Base-by-base conservation (phyloP, 371 early-diverging fungal genomes). In the Syncephalastrum contaminatum region DNA sequence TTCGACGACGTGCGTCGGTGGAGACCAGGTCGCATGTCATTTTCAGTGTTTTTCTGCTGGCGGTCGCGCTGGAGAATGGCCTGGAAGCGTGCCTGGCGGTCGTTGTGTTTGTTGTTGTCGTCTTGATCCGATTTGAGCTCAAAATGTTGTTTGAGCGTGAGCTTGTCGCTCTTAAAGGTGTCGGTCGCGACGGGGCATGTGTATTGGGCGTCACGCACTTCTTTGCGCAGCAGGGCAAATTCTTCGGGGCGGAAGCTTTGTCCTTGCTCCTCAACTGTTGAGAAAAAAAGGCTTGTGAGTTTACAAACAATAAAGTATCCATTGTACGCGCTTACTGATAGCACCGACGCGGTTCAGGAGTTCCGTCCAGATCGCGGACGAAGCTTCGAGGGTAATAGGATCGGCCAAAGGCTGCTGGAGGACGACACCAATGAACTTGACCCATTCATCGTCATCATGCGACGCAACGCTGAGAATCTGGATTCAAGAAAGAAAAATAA, bases 191-290 rank as follows among this genome's bases (percentile, higher is more conserved):
- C 58, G 4, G 58, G 43, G 39, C 43, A 53, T 0, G 53, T 27
- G 21, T 47, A 50, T 13, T 48, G 60, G 2, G 54, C 50, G 19
- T 58, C 58, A n/a, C 27, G 30, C 21, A 43, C 30, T 55, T 47
- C 48, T 13, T n/a, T 14, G n/a, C 16, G 39, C 46, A 58, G 19
- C 27, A 58, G 18, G 15, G 53, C 57, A 30, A 43, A 50, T 46
- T 63, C 63, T 5, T 15, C 43, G 2, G 58, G 53, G 46, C 58
- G 63, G 25, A 63, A 63, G 4, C 58, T 53, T 42, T 58, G 54
- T 13, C 63, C 63, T 15, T 63, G 16, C 19, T 41, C 21, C 49
- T 58, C 21, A 22, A 63, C 63, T 63, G 39, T n/a, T 44, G n/a
- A 41, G 43, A 43, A 43, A 16, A 13, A 7, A 10, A 4, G 10